Percentiles rank a stretch among this genome's conserved stretches.
Evolutionary conservation across 2,329 filamentous ascomycete genomes (phyloP).

Genomic region (Chaetomiaceae sp.): DNA sequence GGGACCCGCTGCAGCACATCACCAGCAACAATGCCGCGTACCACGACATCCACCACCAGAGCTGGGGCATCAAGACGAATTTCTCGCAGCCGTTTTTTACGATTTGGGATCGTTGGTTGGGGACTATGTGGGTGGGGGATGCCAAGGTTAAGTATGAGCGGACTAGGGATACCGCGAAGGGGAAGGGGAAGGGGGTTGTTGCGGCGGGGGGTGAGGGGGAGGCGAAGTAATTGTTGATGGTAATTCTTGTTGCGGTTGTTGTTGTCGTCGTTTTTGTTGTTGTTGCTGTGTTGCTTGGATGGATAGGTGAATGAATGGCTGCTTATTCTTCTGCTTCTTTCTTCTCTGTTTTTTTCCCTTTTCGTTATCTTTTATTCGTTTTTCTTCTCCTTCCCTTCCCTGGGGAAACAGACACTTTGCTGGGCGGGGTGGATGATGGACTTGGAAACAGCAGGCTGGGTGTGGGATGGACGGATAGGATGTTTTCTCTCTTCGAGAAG

Average conservation of each 20-base stretch:
- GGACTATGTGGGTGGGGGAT: constrained; percentile 76
- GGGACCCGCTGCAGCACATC: constrained; percentile 86
- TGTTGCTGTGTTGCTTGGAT: too few relatives aligned
- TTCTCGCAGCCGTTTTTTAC: constrained; percentile 91
- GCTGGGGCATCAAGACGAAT: constrained; percentile 97
- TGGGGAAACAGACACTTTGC: too few relatives aligned
- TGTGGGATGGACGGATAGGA: not conserved
- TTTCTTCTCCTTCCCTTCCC: too few relatives aligned
- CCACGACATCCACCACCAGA: constrained; percentile 98
- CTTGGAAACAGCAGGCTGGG: not conserved
- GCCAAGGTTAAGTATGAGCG: constrained; percentile 40
- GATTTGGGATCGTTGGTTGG: constrained; percentile 82
- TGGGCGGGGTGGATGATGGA: not conserved
- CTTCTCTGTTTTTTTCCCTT: too few relatives aligned
- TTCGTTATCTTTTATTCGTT: too few relatives aligned
- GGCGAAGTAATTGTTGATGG: too few relatives aligned
- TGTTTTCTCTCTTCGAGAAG: constrained; percentile 2
- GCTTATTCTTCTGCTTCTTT: too few relatives aligned
- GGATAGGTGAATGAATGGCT: too few relatives aligned
- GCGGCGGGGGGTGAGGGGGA: constrained; percentile 15
- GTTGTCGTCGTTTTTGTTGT: too few relatives aligned
- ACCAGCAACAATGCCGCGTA: constrained; percentile 95
- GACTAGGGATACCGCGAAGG: constrained; percentile 37
- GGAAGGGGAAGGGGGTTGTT: constrained; percentile 31
- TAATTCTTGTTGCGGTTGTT: too few relatives aligned